Percentiles rank a stretch among this genome's conserved stretches.
phyloP scores from a whole-genome alignment of 345 rosid genomes.

The Eutrema japonicum region DNA sequence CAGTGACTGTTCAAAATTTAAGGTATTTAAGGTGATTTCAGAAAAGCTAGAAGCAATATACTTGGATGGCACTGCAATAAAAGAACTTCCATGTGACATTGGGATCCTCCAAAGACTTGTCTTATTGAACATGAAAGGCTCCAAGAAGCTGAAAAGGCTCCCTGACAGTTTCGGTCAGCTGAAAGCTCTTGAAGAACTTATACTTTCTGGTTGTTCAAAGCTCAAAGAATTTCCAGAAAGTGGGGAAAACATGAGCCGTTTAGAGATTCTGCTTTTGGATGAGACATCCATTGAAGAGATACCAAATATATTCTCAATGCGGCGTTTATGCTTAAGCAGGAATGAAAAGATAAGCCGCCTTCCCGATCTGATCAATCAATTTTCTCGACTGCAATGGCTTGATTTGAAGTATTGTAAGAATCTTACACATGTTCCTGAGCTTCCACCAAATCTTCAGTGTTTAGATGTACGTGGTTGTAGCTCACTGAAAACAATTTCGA shows the following conservation, averaged over 20 bases:
- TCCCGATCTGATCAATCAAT: neutral
- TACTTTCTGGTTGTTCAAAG: slow-evolving; percentile 30
- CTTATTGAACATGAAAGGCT: slow-evolving; percentile 25
- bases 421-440: slow-evolving; percentile 24
- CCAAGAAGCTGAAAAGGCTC: slow-evolving; percentile 34
- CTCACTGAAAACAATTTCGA: slow-evolving; percentile 6
- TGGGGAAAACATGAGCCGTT: neutral
- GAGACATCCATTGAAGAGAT: slow-evolving; percentile 23
- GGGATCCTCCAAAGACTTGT: neutral
- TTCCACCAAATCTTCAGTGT: slow-evolving; percentile 34
- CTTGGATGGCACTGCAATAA: slow-evolving; percentile 35
- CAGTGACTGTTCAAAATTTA: slow-evolving; percentile 31
- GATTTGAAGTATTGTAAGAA: slow-evolving; percentile 30
- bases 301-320: neutral
- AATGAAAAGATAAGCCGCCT: neutral
- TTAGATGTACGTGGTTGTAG: slow-evolving; percentile 25
- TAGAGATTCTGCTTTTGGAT: slow-evolving; percentile 29
- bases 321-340: slow-evolving; percentile 17
- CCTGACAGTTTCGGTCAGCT: slow-evolving; percentile 19
- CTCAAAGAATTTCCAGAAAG: neutral
- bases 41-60: slow-evolving; percentile 7
- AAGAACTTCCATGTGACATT: slow-evolving; percentile 24
- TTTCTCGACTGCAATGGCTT: slow-evolving; percentile 16
- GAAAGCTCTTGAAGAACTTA: slow-evolving; percentile 11
- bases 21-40: slow-evolving; percentile 20